Percentiles rank a stretch among this genome's conserved stretches.
Evolutionary conservation across 345 rosid genomes (phyloP).

Genomic region (thale cress (Arabidopsis thaliana)): DNA sequence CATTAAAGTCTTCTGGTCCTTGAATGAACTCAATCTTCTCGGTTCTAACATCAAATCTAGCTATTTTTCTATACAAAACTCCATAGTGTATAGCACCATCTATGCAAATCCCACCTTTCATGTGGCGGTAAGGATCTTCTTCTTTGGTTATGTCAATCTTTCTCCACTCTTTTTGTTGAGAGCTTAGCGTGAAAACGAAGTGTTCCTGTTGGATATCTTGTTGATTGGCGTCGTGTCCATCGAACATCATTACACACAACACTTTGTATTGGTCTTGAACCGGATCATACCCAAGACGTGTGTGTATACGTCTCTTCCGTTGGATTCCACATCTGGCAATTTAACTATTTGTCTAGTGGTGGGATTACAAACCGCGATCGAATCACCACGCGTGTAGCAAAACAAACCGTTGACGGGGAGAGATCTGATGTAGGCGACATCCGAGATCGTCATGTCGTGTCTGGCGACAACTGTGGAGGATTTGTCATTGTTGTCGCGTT

Average conservation of each 20-base stretch:
- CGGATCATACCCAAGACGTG: conserved; percentile 22
- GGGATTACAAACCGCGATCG: conserved; percentile 14
- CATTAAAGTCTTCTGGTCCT: neutral
- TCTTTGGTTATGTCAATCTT: neutral
- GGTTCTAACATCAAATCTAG: neutral
- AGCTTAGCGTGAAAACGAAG: neutral
- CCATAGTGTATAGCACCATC: neutral
- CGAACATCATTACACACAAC: conserved; percentile 19
- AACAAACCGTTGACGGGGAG: conserved; percentile 6
- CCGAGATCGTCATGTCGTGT: conserved; percentile 29
- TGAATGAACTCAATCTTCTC: neutral
- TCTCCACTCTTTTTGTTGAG: neutral
- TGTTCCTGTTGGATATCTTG: neutral
- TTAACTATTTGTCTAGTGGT: conserved; percentile 13
- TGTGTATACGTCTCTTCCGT: neutral
- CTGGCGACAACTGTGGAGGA: neutral
- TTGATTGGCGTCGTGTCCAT: neutral
- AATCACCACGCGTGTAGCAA: neutral
- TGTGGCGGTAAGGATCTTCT: neutral
- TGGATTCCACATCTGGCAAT: neutral
- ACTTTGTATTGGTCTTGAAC: conserved; percentile 11
- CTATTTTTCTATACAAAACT: neutral
- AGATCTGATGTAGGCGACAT: neutral
- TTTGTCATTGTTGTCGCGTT: neutral
- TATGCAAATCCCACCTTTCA: neutral